phyloP scores from a whole-genome alignment of 805 yeast species.

The Ogataea salicorniae region DNA sequence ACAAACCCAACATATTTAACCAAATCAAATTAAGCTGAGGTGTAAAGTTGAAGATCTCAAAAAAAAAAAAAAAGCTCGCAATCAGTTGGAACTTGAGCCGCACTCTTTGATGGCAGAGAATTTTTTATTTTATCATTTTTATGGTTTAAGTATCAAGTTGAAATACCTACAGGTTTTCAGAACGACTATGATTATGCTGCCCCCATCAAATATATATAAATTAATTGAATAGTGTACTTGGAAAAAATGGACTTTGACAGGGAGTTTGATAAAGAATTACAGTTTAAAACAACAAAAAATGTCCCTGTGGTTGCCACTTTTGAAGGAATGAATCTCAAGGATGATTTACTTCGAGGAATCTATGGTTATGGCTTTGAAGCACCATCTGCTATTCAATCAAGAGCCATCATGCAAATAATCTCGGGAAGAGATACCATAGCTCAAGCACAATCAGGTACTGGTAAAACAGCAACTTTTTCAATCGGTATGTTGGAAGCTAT shows the following conservation, averaged over 20 bases:
- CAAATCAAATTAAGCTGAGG: too few species aligned
- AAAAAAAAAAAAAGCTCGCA: too few species aligned
- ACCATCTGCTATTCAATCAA: slow-evolving; percentile 77
- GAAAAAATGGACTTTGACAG: slow-evolving; percentile 51
- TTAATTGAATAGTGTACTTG: background rate
- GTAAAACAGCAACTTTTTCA: slow-evolving; percentile 84
- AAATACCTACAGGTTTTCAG: too few species aligned
- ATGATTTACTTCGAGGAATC: slow-evolving; percentile 55
- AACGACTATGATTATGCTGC: background rate
- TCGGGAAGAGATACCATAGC: slow-evolving; percentile 72
- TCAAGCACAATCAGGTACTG: slow-evolving; percentile 88
- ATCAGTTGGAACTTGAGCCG: too few species aligned
- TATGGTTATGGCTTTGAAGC: slow-evolving; percentile 78
- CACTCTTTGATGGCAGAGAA: too few species aligned
- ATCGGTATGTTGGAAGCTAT: slow-evolving; percentile 58
- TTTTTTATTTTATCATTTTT: too few species aligned
- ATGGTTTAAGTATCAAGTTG: too few species aligned
- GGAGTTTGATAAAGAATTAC: slow-evolving; percentile 52
- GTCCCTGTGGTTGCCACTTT: slow-evolving; percentile 49
- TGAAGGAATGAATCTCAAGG: slow-evolving; percentile 72
- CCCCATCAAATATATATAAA: background rate
- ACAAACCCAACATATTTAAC: too few species aligned
- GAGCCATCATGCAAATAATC: slow-evolving; percentile 76
- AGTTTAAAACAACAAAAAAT: slow-evolving; percentile 59
- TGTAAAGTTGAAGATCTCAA: too few species aligned